Evolutionary conservation across 176 grass and related monocot genomes (phyloP), one percentile per base, ranked within the genome.

Genomic region (Pharus latifolius): DNA sequence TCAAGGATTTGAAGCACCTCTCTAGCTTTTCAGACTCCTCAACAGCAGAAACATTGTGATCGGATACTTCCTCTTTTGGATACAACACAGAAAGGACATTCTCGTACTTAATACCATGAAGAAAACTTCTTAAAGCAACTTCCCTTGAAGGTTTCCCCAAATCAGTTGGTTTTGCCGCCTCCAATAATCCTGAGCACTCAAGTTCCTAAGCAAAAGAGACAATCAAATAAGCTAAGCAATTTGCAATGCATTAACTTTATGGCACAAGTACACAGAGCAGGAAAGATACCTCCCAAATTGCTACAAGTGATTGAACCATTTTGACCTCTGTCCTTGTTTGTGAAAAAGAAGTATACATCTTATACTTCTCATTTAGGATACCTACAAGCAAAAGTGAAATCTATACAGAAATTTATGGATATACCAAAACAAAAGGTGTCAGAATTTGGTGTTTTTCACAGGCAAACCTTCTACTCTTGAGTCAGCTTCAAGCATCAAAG

Each of bases 261-360:
- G 67, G 60, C 50, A 85, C 29, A 77, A 44, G 17, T 55, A 56
- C 40, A 57, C 38, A 59, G 63, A 49, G 29, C 55, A 77, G 54
- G 69, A 82, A 69, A 73, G 35, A 69, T 20, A 92, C 94, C 86
- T 97, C 86, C 89, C 94, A 97, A 77, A 97, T 83, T 74, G 94
- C 61, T 51, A 90, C 25, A 54, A 97, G 94, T 70, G 94, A 97
- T 62, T 87, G 86, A 84, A 97, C 94, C 86, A 97, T 97, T 84
- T 87, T 92, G 14, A 66, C 80, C 62, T 92, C 83, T 20, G 75
- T 30, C 11, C 69, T 87, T 77, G 86, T 80, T 89, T 92, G 86
- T 32, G 89, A 92, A 74, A 97, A 80, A 82, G 89, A 78, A 16
- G 89, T 85, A 75, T 92, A 87, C 18, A 87, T 88, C 79, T 90